Percentiles rank a stretch among this genome's conserved stretches.
Conservation (phyloP, 2,329 filamentous ascomycete species). For the Herpotrichia juniperi region DNA sequence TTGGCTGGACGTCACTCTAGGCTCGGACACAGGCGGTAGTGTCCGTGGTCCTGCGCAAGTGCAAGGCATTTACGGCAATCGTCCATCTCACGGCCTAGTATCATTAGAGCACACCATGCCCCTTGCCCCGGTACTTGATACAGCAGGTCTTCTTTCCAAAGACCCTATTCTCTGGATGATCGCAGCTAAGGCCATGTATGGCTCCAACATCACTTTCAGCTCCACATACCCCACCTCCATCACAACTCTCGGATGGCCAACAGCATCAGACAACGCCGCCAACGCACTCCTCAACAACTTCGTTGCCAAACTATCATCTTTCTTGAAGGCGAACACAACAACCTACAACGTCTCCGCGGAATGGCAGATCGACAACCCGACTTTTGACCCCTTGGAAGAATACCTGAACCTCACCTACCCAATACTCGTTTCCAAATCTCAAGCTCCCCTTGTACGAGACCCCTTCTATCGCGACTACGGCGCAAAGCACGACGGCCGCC, state of each 20-base stretch:
- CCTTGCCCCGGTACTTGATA: constrained; percentile 55
- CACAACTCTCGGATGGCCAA: constrained; percentile 52
- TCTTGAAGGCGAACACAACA: constrained; percentile 48
- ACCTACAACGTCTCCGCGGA: constrained; percentile 44
- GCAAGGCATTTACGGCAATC: constrained; percentile 15
- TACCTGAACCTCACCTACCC: constrained; percentile 55
- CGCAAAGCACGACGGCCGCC: constrained; percentile 51
- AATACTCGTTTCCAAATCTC: constrained; percentile 55
- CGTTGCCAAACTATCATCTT: constrained; percentile 50
- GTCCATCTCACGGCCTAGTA: constrained; percentile 54
- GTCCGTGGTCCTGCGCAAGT: constrained; percentile 12
- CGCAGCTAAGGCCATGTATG: constrained; percentile 54
- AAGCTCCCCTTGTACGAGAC: constrained; percentile 52
- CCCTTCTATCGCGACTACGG: constrained; percentile 60
- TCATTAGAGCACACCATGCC: constrained; percentile 57
- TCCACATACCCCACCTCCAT: constrained; percentile 51
- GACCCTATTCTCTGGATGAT: constrained; percentile 52
- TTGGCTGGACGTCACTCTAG: constrained; percentile 22
- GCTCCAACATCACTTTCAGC: constrained; percentile 51
- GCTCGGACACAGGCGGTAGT: constrained; percentile 17
- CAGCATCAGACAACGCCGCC: constrained; percentile 30
- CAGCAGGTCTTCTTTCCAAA: constrained; percentile 55
- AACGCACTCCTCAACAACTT: constrained; percentile 52
- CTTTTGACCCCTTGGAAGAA: constrained; percentile 36
- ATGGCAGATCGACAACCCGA: constrained; percentile 43